phyloP scores from a whole-genome alignment of 768 basidiomycete species.

The Mycena rosella region DNA sequence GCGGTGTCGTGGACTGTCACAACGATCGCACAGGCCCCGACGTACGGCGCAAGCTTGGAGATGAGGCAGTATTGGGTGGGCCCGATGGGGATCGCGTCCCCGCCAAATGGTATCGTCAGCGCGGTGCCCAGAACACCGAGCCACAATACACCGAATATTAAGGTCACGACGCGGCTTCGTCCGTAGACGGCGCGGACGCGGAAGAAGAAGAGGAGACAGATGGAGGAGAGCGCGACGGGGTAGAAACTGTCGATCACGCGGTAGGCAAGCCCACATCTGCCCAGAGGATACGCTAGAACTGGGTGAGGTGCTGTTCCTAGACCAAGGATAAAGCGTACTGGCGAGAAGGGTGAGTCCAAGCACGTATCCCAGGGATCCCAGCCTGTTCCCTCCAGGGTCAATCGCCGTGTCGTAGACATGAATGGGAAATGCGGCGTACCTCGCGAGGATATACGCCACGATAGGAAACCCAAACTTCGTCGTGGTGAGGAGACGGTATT shows the following conservation, averaged over 20 bases:
- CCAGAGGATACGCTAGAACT: conserved; percentile 13
- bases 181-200: conserved; percentile 45
- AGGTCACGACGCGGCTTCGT: conserved; percentile 37
- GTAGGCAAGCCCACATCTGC: background rate
- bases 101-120: conserved; percentile 43
- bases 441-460: conserved; percentile 26
- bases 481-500: conserved; percentile 40
- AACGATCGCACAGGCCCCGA: conserved; percentile 37
- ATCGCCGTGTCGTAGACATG: no score
- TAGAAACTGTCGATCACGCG: conserved; percentile 35
- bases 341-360: conserved; percentile 33
- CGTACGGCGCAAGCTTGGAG: conserved; percentile 33
- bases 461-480: conserved; percentile 34
- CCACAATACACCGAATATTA: conserved; percentile 48
- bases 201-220: conserved; percentile 45
- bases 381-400: conserved; percentile 32
- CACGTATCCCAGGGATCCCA: conserved; percentile 28
- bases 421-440: no score
- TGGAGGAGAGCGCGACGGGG: conserved; percentile 37
- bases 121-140: conserved; percentile 44
- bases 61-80: conserved; percentile 44
- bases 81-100: conserved; percentile 39
- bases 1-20: conserved; percentile 45
- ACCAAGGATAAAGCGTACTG: conserved; percentile 33
- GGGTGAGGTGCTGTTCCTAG: background rate